Conservation (phyloP, 108 stramenopile species). For the Aurantiochytrium sp. region DNA sequence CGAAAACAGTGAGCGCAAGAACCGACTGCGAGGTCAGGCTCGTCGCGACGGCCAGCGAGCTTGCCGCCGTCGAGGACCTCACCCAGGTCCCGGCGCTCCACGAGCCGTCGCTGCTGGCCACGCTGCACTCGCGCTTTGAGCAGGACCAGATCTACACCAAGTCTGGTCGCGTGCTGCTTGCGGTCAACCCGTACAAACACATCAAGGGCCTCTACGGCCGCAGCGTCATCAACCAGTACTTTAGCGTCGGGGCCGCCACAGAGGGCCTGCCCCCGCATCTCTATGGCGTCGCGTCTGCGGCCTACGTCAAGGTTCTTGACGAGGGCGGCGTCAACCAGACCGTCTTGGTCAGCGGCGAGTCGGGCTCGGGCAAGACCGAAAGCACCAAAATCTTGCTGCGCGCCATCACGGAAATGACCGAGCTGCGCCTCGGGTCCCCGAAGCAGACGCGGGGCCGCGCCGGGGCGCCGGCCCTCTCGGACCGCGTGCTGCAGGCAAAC, state of each 20-base stretch:
- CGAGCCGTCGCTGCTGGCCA: background rate
- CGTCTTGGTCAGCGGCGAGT: slow-evolving; percentile 36
- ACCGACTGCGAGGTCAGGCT: slow-evolving; percentile 1
- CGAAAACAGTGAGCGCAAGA: background rate
- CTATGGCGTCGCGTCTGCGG: slow-evolving; percentile 81
- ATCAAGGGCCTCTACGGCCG: slow-evolving; percentile 77
- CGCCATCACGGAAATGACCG: background rate
- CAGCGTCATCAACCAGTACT: slow-evolving; percentile 62
- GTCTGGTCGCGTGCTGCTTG: slow-evolving; percentile 79
- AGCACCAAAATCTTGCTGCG: slow-evolving; percentile 35
- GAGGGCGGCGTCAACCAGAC: slow-evolving; percentile 29
- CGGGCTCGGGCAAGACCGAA: slow-evolving; percentile 42
- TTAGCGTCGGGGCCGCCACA: background rate
- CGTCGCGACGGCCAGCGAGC: background rate
- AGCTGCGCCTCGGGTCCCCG: background rate
- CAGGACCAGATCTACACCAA: slow-evolving; percentile 82
- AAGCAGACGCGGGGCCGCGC: background rate
- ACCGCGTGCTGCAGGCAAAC: slow-evolving; percentile 16
- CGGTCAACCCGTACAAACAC: slow-evolving; percentile 85
- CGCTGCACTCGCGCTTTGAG: slow-evolving; percentile 57
- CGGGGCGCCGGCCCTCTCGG: background rate
- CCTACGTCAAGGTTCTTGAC: slow-evolving; percentile 83
- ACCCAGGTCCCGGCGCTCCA: background rate
- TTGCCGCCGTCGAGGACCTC: background rate
- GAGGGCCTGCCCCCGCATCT: slow-evolving; percentile 73